Evolutionary conservation across 2,329 filamentous ascomycete genomes (phyloP).

Genomic region (Venturia oleaginea): DNA sequence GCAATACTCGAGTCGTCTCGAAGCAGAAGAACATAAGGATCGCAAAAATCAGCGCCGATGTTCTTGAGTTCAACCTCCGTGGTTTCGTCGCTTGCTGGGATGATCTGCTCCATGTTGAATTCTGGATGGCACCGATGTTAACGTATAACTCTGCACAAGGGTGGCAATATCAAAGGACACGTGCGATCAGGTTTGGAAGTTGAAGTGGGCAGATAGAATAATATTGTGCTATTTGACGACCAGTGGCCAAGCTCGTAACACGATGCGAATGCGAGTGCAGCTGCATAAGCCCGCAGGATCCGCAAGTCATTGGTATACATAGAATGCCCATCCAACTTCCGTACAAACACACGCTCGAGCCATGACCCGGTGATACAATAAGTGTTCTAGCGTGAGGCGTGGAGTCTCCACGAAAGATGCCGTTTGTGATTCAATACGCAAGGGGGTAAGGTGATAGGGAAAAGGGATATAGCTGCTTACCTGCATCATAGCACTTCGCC

Average conservation of each 20-base stretch:
- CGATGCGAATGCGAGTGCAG: background rate
- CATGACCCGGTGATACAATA: background rate
- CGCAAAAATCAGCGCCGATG: constrained; percentile 71
- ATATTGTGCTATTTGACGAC: constrained; percentile 11
- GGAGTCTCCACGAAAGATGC: background rate
- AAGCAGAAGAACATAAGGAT: constrained; percentile 76
- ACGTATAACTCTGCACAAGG: background rate
- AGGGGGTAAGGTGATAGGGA: constrained; percentile 12
- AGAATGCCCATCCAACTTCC: background rate
- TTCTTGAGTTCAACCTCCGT: constrained; percentile 72
- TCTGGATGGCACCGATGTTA: constrained; percentile 34
- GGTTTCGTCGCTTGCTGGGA: constrained; percentile 87
- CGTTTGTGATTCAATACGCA: constrained; percentile 1
- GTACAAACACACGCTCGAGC: background rate
- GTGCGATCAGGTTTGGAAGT: background rate
- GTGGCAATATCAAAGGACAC: background rate
- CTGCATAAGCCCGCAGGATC: constrained; percentile 4
- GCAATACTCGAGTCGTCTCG: constrained; percentile 75
- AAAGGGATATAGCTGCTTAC: constrained; percentile 42
- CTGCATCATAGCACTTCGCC: constrained; percentile 80
- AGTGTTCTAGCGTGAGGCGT: background rate
- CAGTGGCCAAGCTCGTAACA: constrained; percentile 2
- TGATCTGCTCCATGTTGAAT: constrained; percentile 79
- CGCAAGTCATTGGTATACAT: constrained; percentile 2
- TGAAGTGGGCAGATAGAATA: constrained; percentile 8